Conservation (phyloP, 1,284 basidiomycete species). For the Amylostereum chailletii region DNA sequence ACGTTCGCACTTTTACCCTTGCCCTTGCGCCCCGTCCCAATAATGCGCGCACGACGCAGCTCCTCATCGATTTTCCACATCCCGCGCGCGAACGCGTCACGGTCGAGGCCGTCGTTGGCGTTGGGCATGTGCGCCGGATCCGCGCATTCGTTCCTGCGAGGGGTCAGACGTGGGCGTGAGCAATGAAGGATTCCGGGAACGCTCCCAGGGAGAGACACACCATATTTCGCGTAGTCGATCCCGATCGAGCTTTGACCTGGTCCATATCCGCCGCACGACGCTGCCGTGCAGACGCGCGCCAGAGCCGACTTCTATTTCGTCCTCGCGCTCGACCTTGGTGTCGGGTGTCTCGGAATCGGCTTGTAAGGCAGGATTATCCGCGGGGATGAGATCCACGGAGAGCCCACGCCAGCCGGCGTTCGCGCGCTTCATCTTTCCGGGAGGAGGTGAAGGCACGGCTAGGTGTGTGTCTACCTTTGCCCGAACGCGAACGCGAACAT, state of each 20-base stretch:
- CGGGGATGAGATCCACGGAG: constrained; percentile 60
- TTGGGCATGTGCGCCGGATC: constrained; percentile 39
- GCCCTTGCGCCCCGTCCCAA: not conserved
- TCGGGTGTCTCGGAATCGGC: constrained; percentile 12
- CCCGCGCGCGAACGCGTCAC: constrained; percentile 61
- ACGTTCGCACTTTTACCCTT: too few relatives aligned
- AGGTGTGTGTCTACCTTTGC: constrained; percentile 8
- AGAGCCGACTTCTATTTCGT: constrained; percentile 18
- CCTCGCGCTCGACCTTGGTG: constrained; percentile 24
- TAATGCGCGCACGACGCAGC: constrained; percentile 48
- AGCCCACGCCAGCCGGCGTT: constrained; percentile 71
- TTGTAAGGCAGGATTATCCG: constrained; percentile 16
- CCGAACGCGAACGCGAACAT: constrained; percentile 35
- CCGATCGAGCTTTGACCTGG: constrained; percentile 45
- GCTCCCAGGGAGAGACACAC: constrained; percentile 27
- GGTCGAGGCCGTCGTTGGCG: constrained; percentile 47
- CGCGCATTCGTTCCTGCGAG: not conserved
- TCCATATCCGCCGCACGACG: constrained; percentile 57
- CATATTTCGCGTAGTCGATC: constrained; percentile 54
- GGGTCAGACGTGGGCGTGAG: constrained; percentile 1
- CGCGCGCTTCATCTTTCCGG: constrained; percentile 29
- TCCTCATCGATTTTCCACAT: constrained; percentile 85
- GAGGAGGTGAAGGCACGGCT: constrained; percentile 22
- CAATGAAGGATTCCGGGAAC: not conserved
- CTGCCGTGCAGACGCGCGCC: constrained; percentile 28